phyloP scores from a whole-genome alignment of 1,284 basidiomycete genomes.

The Puccinia polysora region DNA sequence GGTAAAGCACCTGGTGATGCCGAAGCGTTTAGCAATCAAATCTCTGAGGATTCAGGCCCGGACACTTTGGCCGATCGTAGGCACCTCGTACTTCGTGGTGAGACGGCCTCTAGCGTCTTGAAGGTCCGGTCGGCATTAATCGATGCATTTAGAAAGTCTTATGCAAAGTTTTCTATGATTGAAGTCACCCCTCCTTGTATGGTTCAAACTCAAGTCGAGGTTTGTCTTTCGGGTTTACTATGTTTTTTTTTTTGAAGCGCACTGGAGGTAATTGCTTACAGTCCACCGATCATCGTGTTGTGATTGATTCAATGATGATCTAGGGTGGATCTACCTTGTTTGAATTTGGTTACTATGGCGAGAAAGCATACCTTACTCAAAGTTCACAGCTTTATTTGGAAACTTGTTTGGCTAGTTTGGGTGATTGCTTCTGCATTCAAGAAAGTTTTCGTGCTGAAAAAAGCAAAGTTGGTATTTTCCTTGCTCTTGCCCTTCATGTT shows the following conservation, averaged over 20 bases:
- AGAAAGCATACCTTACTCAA: slow-evolving; percentile 91
- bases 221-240: slow-evolving; percentile 47
- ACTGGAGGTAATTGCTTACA: neutral
- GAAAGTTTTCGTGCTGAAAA: slow-evolving; percentile 99
- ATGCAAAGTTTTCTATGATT: slow-evolving; percentile 65
- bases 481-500: neutral
- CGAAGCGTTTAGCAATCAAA: slow-evolving; percentile 85
- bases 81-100: slow-evolving; percentile 90
- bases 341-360: slow-evolving; percentile 92
- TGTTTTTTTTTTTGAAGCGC: neutral
- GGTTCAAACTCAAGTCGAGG: slow-evolving; percentile 91
- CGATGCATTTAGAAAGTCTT: slow-evolving; percentile 74
- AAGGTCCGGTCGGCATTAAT: slow-evolving; percentile 81
- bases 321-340: slow-evolving; percentile 90
- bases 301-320: too few species aligned
- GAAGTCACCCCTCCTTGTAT: slow-evolving; percentile 98
- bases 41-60: slow-evolving; percentile 66
- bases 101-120: slow-evolving; percentile 85
- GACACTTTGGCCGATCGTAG: slow-evolving; percentile 87
- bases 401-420: slow-evolving; percentile 87
- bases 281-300: too few species aligned
- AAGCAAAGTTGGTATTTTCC: slow-evolving; percentile 59
- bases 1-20: slow-evolving; percentile 89
- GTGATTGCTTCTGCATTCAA: slow-evolving; percentile 96
- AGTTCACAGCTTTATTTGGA: slow-evolving; percentile 96